Percentiles rank a stretch among this genome's conserved stretches.
Evolutionary conservation across 768 basidiomycete species (phyloP).

Genomic region (Boletus subparvulus): DNA sequence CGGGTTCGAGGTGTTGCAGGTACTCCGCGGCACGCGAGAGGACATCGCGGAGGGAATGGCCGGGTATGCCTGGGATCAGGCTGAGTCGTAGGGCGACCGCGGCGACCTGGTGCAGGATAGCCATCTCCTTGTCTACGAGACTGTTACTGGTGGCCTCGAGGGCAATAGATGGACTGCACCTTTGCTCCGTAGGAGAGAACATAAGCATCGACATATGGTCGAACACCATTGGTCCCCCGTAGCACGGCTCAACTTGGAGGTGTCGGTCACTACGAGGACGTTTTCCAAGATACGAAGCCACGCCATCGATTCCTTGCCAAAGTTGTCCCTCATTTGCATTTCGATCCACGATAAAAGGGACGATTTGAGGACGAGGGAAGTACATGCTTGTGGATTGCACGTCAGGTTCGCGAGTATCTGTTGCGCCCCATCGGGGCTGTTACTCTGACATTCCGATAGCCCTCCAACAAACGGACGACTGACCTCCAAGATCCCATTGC

Average conservation of each 20-base stretch:
- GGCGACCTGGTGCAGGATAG: slow-evolving; percentile 25
- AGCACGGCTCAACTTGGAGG: slow-evolving; percentile 49
- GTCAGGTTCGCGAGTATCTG: slow-evolving; percentile 78
- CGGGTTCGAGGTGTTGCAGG: slow-evolving; percentile 32
- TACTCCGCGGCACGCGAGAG: slow-evolving; percentile 29
- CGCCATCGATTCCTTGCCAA: slow-evolving; percentile 44
- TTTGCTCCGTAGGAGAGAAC: slow-evolving; percentile 14
- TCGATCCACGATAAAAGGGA: slow-evolving; percentile 81
- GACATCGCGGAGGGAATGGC: slow-evolving; percentile 30
- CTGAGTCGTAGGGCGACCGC: slow-evolving; percentile 39
- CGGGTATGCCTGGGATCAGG: slow-evolving; percentile 30
- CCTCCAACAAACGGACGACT: slow-evolving; percentile 12
- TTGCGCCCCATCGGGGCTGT: neutral
- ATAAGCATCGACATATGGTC: slow-evolving; percentile 54
- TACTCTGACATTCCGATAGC: neutral
- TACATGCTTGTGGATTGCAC: slow-evolving; percentile 63
- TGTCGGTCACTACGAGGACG: slow-evolving; percentile 50
- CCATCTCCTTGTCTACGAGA: slow-evolving; percentile 19
- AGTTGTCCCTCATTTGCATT: slow-evolving; percentile 50
- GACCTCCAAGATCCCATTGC: slow-evolving; percentile 68
- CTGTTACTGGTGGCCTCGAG: neutral
- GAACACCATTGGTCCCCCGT: slow-evolving; percentile 62
- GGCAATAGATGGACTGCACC: neutral
- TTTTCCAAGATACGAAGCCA: slow-evolving; percentile 72
- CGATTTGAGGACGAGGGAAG: slow-evolving; percentile 69